Evolutionary conservation across 1,284 basidiomycete genomes (phyloP).

Genomic region (Leccinum cinnamomeum): DNA sequence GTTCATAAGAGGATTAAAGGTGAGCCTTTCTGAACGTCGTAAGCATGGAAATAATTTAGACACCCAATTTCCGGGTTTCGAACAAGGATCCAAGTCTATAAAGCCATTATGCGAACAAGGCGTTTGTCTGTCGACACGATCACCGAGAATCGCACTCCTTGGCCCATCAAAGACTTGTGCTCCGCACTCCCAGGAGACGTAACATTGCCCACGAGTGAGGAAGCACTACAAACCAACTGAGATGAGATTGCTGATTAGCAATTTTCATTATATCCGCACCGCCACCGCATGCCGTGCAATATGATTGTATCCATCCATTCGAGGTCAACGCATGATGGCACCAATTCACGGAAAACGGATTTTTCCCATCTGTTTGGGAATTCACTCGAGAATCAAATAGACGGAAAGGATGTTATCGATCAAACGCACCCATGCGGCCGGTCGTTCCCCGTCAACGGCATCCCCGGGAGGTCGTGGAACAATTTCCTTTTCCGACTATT

Average conservation of each 20-base stretch:
- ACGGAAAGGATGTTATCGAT: slow-evolving; percentile 6
- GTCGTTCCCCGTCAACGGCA: slow-evolving; percentile 13
- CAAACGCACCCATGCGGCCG: slow-evolving; percentile 9
- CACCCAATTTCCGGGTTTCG: slow-evolving; percentile 33
- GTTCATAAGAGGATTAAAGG: slow-evolving; percentile 9
- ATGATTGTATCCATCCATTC: slow-evolving; percentile 43
- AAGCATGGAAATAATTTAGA: slow-evolving; percentile 24
- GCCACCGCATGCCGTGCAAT: slow-evolving; percentile 53
- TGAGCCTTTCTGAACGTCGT: slow-evolving; percentile 6
- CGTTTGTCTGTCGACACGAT: slow-evolving; percentile 3
- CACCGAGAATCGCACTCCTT: slow-evolving; percentile 24
- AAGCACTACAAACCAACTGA: slow-evolving; percentile 41
- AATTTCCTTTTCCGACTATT: slow-evolving; percentile 1
- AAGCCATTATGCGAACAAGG: slow-evolving; percentile 17
- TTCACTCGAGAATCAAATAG: not conserved
- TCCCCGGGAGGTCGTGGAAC: slow-evolving; percentile 19
- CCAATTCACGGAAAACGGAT: slow-evolving; percentile 41
- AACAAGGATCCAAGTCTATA: slow-evolving; percentile 26
- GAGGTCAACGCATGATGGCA: slow-evolving; percentile 47
- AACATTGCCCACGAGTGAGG: slow-evolving; percentile 51
- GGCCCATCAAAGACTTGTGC: slow-evolving; percentile 48
- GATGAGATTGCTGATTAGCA: slow-evolving; percentile 27
- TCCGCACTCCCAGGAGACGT: slow-evolving; percentile 55
- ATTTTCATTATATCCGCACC: slow-evolving; percentile 33
- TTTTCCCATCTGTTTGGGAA: slow-evolving; percentile 36